Evolutionary conservation across 2,329 filamentous ascomycete species (phyloP), one percentile per base, ranked within the genome.

Genomic region (Thielaviopsis cerberus): DNA sequence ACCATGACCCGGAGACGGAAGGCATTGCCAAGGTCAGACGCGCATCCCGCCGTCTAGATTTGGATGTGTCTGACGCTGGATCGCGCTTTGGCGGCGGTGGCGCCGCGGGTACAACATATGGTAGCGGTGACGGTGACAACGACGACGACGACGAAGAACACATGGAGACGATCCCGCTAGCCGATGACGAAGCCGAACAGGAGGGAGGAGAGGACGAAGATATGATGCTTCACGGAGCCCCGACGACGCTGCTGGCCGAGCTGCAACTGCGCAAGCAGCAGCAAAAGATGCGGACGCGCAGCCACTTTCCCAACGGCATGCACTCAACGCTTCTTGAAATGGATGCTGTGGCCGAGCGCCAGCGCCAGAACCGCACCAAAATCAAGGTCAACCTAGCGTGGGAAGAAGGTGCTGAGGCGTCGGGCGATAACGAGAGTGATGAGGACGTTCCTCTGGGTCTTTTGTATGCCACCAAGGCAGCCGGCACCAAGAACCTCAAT

Each of bases 171-270:
- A 56, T 57, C 17, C 51, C 60, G 1, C 53, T 68, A 1, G 67
- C 66, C 10, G 63, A 66, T 13, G 62, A 62, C 25, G 65, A 67
- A 8, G 62, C 65, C 20, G 72, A 72, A 2, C 71, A 71, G 2
- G 71, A 73, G 3, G 74, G 75, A 25, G 70, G 74, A 24, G 74
- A 72, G 3, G 71, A 74, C 2, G 72, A 73, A 2, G 73, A 73
- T 45, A 73, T 76, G 1, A 65, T 74, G 1, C 84, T 80, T 62
- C 76, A 82, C 57, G 88, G 86, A 0, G 78, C 83, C 3, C 92
- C 92, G 0, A 94, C 89, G 0, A 98, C 92, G 0, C 76, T 98
- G 0, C 78, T 98, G 24, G 92, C 92, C 0, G 92, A 98, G 68
- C 74, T 98, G 7, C 88, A 96, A 67, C 73, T 94, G 62, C 85